phyloP scores from a whole-genome alignment of 495 filamentous ascomycete genomes.

The Hypoxylon cercidicola region DNA sequence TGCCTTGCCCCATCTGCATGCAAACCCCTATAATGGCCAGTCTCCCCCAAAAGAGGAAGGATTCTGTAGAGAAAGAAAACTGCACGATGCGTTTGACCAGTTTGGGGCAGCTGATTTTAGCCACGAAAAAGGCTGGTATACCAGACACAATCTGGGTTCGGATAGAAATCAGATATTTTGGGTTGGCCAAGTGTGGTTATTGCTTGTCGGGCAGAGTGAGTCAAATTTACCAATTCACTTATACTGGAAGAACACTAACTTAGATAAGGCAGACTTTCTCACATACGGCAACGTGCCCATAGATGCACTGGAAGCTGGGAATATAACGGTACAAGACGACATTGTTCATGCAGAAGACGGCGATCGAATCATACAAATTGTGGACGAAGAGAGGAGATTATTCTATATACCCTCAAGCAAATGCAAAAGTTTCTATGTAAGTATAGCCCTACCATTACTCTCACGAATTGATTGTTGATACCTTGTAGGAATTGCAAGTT shows the following conservation, averaged over 20 bases:
- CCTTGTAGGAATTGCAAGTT: neutral
- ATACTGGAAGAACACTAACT: no score
- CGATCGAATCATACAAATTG: conserved; percentile 1
- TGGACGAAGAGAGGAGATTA: neutral
- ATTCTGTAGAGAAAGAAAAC: neutral
- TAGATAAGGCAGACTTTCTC: neutral
- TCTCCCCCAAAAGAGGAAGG: neutral
- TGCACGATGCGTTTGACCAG: neutral
- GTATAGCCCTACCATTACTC: neutral
- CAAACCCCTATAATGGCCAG: neutral
- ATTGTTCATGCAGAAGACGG: conserved; percentile 5
- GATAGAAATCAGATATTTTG: neutral
- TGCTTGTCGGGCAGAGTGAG: neutral
- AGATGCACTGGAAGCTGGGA: neutral
- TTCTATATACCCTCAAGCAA: neutral
- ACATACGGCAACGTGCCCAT: neutral
- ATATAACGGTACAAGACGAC: conserved; percentile 9
- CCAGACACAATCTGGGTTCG: neutral
- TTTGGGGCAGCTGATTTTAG: neutral
- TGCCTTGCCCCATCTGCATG: neutral
- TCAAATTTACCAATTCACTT: neutral
- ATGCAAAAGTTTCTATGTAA: neutral
- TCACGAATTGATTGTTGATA: neutral
- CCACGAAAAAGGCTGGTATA: neutral
- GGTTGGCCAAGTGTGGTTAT: neutral